Evolutionary conservation across 495 filamentous ascomycete genomes (phyloP), one percentile per base, ranked within the genome.

Genomic region (Recurvomyces mirabilis): DNA sequence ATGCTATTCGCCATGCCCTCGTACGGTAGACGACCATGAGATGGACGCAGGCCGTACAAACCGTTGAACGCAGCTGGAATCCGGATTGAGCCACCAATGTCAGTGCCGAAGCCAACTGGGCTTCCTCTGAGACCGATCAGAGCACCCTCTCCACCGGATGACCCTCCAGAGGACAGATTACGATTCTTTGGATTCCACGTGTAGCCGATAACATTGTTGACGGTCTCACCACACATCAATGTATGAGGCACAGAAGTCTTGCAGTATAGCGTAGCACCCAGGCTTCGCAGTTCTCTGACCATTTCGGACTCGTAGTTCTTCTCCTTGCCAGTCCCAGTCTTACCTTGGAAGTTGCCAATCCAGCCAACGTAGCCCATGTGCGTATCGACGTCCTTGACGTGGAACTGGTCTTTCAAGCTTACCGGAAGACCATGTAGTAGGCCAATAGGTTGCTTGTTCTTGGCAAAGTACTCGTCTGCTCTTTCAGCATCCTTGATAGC

Each of bases 341-440:
- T 54, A 25, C 61, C 63, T 36, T 64, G 48, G 36, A 65, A 65
- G 5, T 60, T 64, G 18, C 58, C 62, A 21, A 65, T 60, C 63
- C 63, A 66, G 24, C 61, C 61, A 2, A 63, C 53, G 34, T 63
- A 65, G 13, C 77, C 79, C 70, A 83, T 79, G 0, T 71, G 77
- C 0, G 75, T 81, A 41, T 83, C 78, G 0, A 75, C 66, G 0
- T 68, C 73, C 42, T 72, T 73, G 41, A 84, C 68, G 41, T 82
- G 79, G 56, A 82, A 82, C 53, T 82, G 79, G 48, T 84, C 79
- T 59, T 82, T 84, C 11, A 84, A 57, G 40, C 75, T 79, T 13
- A 83, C 49, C 1, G 79, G 80, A 1, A 83, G 62, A 18, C 79
- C 79, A 46, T 84, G 79, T 0, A 84, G 60, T 0, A 76, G 77